phyloP scores from a whole-genome alignment of 257 asterid species.

The Euphrasia confusa region DNA sequence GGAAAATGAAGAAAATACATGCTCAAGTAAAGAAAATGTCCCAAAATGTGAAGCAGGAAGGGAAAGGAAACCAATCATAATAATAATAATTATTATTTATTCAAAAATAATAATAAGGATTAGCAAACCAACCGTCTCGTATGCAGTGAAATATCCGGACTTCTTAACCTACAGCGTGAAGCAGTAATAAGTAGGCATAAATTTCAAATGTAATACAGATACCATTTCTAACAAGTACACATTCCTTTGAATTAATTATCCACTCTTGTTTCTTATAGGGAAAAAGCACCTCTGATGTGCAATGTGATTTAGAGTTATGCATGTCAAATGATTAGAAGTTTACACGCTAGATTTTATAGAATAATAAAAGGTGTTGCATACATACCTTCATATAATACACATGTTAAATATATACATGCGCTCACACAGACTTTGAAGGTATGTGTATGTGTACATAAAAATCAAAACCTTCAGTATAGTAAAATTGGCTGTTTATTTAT shows the following conservation, averaged over 20 bases:
- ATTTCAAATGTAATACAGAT: background rate
- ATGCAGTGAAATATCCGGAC: slow-evolving; percentile 23
- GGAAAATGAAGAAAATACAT: slow-evolving; percentile 11
- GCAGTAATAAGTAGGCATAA: slow-evolving; percentile 23
- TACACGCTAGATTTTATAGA: background rate
- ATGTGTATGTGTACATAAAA: background rate
- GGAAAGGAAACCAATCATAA: background rate
- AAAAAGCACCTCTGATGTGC: slow-evolving; percentile 13
- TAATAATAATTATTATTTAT: background rate
- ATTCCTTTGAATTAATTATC: slow-evolving; percentile 2
- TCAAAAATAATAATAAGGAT: background rate
- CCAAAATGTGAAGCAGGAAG: background rate
- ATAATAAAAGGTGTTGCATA: background rate
- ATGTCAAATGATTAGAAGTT: background rate
- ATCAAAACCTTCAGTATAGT: background rate
- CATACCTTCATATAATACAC: background rate
- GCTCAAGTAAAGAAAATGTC: slow-evolving; percentile 15
- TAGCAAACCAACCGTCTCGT: slow-evolving; percentile 38
- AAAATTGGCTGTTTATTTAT: no score
- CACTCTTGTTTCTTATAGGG: background rate
- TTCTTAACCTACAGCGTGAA: slow-evolving; percentile 49
- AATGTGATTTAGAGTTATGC: background rate
- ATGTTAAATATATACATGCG: no score
- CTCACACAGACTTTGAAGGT: background rate
- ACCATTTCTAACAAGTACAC: slow-evolving; percentile 1